Conservation (phyloP, 345 rosid species). For the Moringa oleifera region DNA sequence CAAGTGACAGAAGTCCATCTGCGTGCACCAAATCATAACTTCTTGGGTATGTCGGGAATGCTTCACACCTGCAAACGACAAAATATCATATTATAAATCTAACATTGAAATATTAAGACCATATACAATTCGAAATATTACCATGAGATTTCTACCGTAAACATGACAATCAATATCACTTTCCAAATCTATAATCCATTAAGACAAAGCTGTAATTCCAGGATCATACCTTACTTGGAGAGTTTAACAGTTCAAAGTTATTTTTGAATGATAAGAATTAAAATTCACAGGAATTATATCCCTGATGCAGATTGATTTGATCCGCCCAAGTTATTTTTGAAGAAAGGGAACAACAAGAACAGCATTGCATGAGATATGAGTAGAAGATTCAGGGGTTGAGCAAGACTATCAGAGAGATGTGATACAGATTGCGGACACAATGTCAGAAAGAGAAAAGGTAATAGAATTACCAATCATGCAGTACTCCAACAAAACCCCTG, state of each 20-base stretch:
- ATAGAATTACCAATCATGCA: conserved; percentile 79
- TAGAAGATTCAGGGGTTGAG: background rate
- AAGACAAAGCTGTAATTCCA: no score
- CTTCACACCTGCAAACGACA: conserved; percentile 69
- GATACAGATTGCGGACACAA: background rate
- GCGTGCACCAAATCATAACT: conserved; percentile 94
- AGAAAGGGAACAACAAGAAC: background rate
- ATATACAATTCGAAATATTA: no score
- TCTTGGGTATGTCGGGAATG: conserved; percentile 94
- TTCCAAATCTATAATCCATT: no score
- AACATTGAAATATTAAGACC: no score
- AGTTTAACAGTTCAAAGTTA: no score
- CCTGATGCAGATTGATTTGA: background rate
- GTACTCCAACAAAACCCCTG: conserved; percentile 87
- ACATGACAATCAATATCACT: no score
- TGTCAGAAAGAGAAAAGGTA: background rate
- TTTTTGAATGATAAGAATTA: no score
- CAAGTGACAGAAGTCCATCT: conserved; percentile 69
- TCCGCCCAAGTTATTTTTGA: background rate
- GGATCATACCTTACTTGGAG: no score
- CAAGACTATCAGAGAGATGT: background rate
- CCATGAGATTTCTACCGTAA: no score
- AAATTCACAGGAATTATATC: no score
- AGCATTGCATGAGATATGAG: no score
- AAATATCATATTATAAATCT: no score